Percentiles rank a stretch among this genome's conserved stretches.
Evolutionary conservation across 768 basidiomycete species (phyloP).

Genomic region (Suillus ampliporus): DNA sequence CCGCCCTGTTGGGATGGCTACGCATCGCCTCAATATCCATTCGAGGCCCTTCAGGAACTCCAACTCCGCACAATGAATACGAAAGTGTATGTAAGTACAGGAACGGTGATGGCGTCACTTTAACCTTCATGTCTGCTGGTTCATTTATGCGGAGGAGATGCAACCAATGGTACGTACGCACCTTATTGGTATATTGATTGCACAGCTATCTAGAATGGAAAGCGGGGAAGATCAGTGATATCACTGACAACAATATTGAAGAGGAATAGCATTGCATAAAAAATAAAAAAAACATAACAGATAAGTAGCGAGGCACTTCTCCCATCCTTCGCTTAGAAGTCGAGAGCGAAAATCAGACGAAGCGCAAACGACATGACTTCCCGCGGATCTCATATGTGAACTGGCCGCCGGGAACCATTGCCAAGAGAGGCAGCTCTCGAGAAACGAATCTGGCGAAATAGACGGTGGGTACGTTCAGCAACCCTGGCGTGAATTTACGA

Average conservation of each 20-base stretch:
- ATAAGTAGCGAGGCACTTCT: conserved; percentile 3
- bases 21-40: conserved; percentile 44
- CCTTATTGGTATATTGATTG: conserved; percentile 3
- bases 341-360: conserved; percentile 11
- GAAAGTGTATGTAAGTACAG: conserved; percentile 11
- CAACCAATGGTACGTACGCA: conserved; percentile 1
- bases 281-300: neutral
- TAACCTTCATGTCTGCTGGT: conserved; percentile 1
- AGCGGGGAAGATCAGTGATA: conserved; percentile 4
- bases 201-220: conserved; percentile 7
- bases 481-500: conserved; percentile 25
- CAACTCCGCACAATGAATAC: conserved; percentile 4
- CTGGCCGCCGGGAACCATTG: conserved; percentile 7
- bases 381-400: neutral
- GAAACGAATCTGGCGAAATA: conserved; percentile 21
- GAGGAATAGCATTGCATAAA: too few relatives aligned
- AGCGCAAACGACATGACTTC: neutral
- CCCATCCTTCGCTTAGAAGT: conserved; percentile 13
- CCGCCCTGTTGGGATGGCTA: conserved; percentile 34
- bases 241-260: neutral
- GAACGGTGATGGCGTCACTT: conserved; percentile 10
- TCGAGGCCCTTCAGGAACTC: conserved; percentile 21
- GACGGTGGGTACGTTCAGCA: conserved; percentile 14
- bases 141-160: conserved; percentile 2
- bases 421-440: conserved; percentile 17